These are phyloP conservation scores for Penicillium verrucosum DNA, from an alignment of 2,329 filamentous ascomycete species.

Conservation along the genomic window DNA sequence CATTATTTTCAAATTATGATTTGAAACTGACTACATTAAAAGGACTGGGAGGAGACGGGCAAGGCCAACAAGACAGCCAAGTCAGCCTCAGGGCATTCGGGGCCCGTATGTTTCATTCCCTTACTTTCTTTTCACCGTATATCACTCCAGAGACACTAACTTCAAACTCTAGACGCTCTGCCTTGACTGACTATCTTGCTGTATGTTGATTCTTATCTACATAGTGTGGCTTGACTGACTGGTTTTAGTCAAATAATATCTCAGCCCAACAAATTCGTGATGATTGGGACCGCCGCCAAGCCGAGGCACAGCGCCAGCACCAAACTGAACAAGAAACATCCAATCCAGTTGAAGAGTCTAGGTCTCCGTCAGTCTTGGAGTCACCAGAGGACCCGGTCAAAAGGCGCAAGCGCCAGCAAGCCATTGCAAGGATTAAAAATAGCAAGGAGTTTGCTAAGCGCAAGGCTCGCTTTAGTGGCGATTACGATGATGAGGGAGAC, in stretches of 20 bases:
- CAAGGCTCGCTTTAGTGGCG: constrained; percentile 43
- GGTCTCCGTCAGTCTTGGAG: constrained; percentile 23
- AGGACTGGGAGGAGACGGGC: constrained; percentile 32
- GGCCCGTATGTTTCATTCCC: constrained; percentile 44
- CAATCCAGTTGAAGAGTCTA: constrained; percentile 36
- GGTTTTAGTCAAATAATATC: constrained; percentile 59
- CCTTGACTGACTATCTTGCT: constrained; percentile 65
- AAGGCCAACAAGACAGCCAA: constrained; percentile 9
- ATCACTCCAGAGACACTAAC: constrained; percentile 17
- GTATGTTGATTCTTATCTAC: constrained; percentile 39
- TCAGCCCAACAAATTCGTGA: constrained; percentile 61
- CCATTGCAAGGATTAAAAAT: constrained; percentile 49
- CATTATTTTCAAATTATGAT: background rate
- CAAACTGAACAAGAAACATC: constrained; percentile 23
- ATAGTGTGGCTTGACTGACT: background rate
- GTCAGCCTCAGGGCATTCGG: constrained; percentile 29
- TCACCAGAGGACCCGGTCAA: constrained; percentile 42
- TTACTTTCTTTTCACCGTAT: background rate
- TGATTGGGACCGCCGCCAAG: constrained; percentile 54
- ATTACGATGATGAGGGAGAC: constrained; percentile 47
- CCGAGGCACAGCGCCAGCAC: constrained; percentile 46
- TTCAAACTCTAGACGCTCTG: constrained; percentile 52
- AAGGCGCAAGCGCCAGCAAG: constrained; percentile 57
- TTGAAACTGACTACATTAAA: constrained; percentile 7
- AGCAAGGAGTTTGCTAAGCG: constrained; percentile 50